A percentile compares a stretch with the other conserved stretches of the same genome.
phyloP scores from a whole-genome alignment of 2,329 filamentous ascomycete genomes.

The Fusarium dimerum region DNA sequence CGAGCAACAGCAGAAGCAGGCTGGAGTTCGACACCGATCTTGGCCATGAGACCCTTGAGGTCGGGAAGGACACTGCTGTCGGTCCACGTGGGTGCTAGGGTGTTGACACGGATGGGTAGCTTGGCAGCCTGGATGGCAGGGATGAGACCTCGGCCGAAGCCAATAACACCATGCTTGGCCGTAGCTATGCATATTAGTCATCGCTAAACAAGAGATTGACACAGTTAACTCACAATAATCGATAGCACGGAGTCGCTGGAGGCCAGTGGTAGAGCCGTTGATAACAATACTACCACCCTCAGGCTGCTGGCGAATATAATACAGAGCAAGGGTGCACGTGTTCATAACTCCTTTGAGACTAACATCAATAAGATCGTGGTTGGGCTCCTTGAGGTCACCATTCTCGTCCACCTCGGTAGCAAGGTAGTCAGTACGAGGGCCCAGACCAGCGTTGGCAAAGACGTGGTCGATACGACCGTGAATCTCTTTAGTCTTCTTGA shows the following conservation, averaged over 20 bases:
- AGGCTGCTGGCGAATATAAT: slow-evolving; percentile 50
- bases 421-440: slow-evolving; percentile 47
- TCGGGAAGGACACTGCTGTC: slow-evolving; percentile 47
- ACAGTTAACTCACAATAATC: slow-evolving; percentile 47
- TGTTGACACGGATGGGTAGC: slow-evolving; percentile 56
- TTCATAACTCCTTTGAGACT: slow-evolving; percentile 52
- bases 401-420: slow-evolving; percentile 47
- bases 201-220: neutral
- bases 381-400: slow-evolving; percentile 50
- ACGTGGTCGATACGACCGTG: slow-evolving; percentile 77
- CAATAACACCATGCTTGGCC: slow-evolving; percentile 57
- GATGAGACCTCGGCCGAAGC: slow-evolving; percentile 50
- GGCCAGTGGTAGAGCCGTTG: slow-evolving; percentile 50
- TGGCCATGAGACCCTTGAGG: slow-evolving; percentile 37
- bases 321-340: slow-evolving; percentile 48
- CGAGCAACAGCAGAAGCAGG: slow-evolving; percentile 48
- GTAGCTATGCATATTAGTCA: slow-evolving; percentile 36
- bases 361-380: slow-evolving; percentile 45
- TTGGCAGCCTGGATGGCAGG: slow-evolving; percentile 36
- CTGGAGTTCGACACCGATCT: slow-evolving; percentile 45
- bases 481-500: slow-evolving; percentile 54
- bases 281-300: slow-evolving; percentile 55
- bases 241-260: slow-evolving; percentile 50
- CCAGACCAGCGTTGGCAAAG: slow-evolving; percentile 66
- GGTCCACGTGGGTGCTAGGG: slow-evolving; percentile 57